These are phyloP conservation scores for Pestalotiopsis fici DNA, from an alignment of 2,329 filamentous ascomycete species.

Conservation along the genomic window DNA sequence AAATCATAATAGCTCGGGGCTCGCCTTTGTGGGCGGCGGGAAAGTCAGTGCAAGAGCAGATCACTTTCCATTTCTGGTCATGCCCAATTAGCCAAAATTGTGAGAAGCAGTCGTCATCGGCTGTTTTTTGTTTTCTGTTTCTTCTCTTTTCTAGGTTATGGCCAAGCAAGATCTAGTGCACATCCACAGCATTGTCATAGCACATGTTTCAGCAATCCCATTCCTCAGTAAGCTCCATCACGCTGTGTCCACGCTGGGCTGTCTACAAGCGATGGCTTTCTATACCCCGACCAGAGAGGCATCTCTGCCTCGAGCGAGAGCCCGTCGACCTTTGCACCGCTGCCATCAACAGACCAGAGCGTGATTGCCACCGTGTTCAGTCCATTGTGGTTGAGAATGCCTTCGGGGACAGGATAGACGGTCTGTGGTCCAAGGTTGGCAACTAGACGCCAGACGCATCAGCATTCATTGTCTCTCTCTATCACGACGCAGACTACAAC, in stretches of 20 bases:
- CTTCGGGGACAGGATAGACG: conserved; percentile 71
- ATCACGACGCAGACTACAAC: background rate
- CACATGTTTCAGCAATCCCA: background rate
- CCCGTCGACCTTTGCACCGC: conserved; percentile 56
- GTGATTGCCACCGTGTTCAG: conserved; percentile 69
- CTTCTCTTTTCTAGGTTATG: background rate
- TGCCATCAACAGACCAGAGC: conserved; percentile 65
- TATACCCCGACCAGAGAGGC: conserved; percentile 31
- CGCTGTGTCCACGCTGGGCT: conserved; percentile 15
- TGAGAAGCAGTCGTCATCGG: background rate
- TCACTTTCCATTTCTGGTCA: background rate
- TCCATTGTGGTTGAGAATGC: conserved; percentile 70
- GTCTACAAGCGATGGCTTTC: conserved; percentile 16
- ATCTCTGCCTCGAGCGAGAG: conserved; percentile 38
- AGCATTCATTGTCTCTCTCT: background rate
- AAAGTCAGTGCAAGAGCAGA: background rate
- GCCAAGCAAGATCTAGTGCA: no score
- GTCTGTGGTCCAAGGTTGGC: conserved; percentile 75
- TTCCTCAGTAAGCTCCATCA: conserved; percentile 14
- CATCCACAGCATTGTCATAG: no score
- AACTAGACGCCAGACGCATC: conserved; percentile 29
- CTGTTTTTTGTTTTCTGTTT: background rate
- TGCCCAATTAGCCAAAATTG: background rate
- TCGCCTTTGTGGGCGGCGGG: background rate
- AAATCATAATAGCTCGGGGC: background rate